These are phyloP conservation scores for Suhomyces anneliseae DNA, from an alignment of 1,139 yeast species.

Conservation along the genomic window DNA sequence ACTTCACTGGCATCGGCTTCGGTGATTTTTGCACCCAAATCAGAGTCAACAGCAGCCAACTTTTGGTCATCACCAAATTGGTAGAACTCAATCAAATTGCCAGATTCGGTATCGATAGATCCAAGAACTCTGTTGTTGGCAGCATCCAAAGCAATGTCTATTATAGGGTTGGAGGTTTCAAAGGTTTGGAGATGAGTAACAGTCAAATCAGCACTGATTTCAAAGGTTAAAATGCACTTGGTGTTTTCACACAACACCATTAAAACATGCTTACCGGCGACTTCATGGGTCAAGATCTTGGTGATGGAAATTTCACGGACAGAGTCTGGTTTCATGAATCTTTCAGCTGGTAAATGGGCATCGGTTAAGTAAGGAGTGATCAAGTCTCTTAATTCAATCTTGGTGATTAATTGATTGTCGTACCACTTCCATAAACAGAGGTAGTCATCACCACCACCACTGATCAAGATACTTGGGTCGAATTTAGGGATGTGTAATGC, in stretches of 20 bases:
- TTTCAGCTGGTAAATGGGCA: slow-evolving; percentile 64
- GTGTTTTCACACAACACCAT: slow-evolving; percentile 58
- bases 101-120: slow-evolving; percentile 47
- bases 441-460: slow-evolving; percentile 89
- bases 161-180: slow-evolving; percentile 22
- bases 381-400: slow-evolving; percentile 50
- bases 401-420: slow-evolving; percentile 44
- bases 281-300: slow-evolving; percentile 36
- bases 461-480: slow-evolving; percentile 50
- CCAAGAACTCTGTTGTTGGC: slow-evolving; percentile 35
- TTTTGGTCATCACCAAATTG: slow-evolving; percentile 17
- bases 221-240: slow-evolving; percentile 47
- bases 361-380: slow-evolving; percentile 53
- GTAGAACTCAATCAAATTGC: slow-evolving; percentile 30
- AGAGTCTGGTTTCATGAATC: slow-evolving; percentile 58
- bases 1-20: slow-evolving; percentile 34
- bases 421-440: slow-evolving; percentile 82
- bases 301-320: slow-evolving; percentile 56
- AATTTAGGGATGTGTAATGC: slow-evolving; percentile 54
- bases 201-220: slow-evolving; percentile 25
- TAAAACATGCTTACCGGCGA: slow-evolving; percentile 26
- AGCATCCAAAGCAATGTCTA: slow-evolving; percentile 25
- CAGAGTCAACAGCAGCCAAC: slow-evolving; percentile 10
- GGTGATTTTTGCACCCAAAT: slow-evolving; percentile 18
- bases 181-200: slow-evolving; percentile 30